Percentiles rank a stretch among this genome's conserved stretches.
Evolutionary conservation across 2,329 filamentous ascomycete species (phyloP).

Genomic region (Cladosporium sp.): DNA sequence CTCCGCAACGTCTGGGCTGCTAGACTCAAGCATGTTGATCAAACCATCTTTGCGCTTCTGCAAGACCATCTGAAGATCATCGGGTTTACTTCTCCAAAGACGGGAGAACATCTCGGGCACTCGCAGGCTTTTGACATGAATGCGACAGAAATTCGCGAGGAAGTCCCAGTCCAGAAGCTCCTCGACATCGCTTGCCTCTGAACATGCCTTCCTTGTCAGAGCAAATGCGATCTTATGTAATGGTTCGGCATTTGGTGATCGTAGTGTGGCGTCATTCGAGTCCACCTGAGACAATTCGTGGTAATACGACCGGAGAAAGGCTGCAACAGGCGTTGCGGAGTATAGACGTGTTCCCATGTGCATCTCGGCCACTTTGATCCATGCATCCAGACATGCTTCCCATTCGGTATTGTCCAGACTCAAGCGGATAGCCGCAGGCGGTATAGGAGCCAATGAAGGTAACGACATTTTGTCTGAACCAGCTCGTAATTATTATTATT

Average conservation of each 20-base stretch:
- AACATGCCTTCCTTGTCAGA: slow-evolving; percentile 41
- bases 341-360: neutral
- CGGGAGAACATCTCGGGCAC: slow-evolving; percentile 45
- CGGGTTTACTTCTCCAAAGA: slow-evolving; percentile 52
- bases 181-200: slow-evolving; percentile 32
- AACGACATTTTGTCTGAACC: slow-evolving; percentile 41
- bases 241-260: slow-evolving; percentile 38
- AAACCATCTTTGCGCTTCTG: slow-evolving; percentile 59
- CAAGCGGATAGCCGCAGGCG: slow-evolving; percentile 62
- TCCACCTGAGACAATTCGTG: slow-evolving; percentile 44
- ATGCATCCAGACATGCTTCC: slow-evolving; percentile 71
- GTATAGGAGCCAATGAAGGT: slow-evolving; percentile 74
- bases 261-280: slow-evolving; percentile 20
- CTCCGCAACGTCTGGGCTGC: slow-evolving; percentile 55
- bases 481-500: too few species aligned
- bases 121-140: slow-evolving; percentile 62
- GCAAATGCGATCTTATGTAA: slow-evolving; percentile 64
- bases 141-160: slow-evolving; percentile 62
- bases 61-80: slow-evolving; percentile 52
- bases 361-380: slow-evolving; percentile 60
- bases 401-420: slow-evolving; percentile 68
- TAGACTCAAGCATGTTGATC: slow-evolving; percentile 59
- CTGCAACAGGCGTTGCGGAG: slow-evolving; percentile 42
- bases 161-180: slow-evolving; percentile 61
- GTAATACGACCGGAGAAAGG: slow-evolving; percentile 66